Base-by-base conservation (phyloP, 1,284 basidiomycete species). In the Apiotrichum mycotoxinovorans region DNA sequence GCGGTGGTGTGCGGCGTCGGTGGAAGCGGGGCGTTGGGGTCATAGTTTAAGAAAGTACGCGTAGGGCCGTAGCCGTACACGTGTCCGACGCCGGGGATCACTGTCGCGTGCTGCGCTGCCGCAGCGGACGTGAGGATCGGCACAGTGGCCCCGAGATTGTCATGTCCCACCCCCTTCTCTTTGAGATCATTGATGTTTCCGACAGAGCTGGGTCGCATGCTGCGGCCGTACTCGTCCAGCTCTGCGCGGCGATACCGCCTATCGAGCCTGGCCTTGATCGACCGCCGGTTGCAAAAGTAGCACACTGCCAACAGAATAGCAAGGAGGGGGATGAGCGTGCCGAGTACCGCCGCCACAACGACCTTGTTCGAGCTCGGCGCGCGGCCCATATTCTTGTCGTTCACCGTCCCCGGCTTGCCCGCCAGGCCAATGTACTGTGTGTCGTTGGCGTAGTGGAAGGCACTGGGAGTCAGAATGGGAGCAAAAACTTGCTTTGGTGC, bases 371-470 rank as follows among this genome's bases (percentile, higher is more conserved):
- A 46, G 22, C 4, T 41, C 42, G 18, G 12, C 14, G 18, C 4
- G 11, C 20, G 52, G 37, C 9, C 27, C 27, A 45, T 15, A 35
- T 37, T 38, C 23, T 30, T 15, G 14, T 33, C 66, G 49, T 73
- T 73, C 43, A 68, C 67, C 3, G 66, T 61, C 27, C 58, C 61
- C 2, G 72, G 71, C 52, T 74, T 75, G 9, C 69, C 71, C 4
- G 75, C 73, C 18, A 77, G 55, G 11, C 73, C 73, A 17, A 77
- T 62, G 45, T 64, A 65, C 53, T 67, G 60, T 20, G 61, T 60
- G 7, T 53, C 52, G 2, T 51, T 52, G 11, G 64, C 58, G 55
- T 73, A 72, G 52, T 72, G 71, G 7, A 77, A 37, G 1, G 66
- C 73, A 2, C 74, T 75, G 52, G 3, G 30, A 7, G 35, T 54